Conservation (phyloP, 257 asterid species). For the Apocynum venetum region DNA sequence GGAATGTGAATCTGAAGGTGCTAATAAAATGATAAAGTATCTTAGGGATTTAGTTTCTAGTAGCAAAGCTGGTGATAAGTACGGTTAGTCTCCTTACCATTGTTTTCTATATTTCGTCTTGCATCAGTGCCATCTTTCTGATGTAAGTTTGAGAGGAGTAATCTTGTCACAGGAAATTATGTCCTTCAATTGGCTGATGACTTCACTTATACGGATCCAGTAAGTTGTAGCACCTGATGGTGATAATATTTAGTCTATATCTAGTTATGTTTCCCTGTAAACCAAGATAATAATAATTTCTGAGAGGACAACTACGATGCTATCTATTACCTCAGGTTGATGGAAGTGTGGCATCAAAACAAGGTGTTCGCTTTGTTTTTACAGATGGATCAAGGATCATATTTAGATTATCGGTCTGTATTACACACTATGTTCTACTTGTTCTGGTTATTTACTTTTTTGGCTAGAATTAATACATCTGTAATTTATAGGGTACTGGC, state of each 20-base stretch:
- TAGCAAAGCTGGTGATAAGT: conserved; percentile 69
- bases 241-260: conserved; percentile 5
- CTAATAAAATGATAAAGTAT: conserved; percentile 68
- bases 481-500: conserved; percentile 72
- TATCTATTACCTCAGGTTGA: conserved; percentile 58
- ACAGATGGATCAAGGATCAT: conserved; percentile 93
- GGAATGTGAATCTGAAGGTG: conserved; percentile 95
- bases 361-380: conserved; percentile 83
- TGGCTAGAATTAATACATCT: conserved; percentile 14
- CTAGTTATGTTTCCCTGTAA: background rate
- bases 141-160: conserved; percentile 17
- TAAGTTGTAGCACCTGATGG: conserved; percentile 35
- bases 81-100: conserved; percentile 40
- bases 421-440: conserved; percentile 1
- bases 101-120: conserved; percentile 1
- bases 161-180: conserved; percentile 57
- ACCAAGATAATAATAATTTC: background rate
- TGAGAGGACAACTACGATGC: conserved; percentile 14
- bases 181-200: conserved; percentile 87
- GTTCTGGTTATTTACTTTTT: conserved; percentile 1
- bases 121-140: background rate
- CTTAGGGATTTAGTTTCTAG: conserved; percentile 65
- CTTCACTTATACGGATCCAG: conserved; percentile 91
- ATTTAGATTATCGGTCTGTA: conserved; percentile 77
- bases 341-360: conserved; percentile 85